A percentile compares a stretch with the other conserved stretches of the same genome.
Conservation (phyloP, 208 protist genomes). For the Wallacemonas sp. region DNA sequence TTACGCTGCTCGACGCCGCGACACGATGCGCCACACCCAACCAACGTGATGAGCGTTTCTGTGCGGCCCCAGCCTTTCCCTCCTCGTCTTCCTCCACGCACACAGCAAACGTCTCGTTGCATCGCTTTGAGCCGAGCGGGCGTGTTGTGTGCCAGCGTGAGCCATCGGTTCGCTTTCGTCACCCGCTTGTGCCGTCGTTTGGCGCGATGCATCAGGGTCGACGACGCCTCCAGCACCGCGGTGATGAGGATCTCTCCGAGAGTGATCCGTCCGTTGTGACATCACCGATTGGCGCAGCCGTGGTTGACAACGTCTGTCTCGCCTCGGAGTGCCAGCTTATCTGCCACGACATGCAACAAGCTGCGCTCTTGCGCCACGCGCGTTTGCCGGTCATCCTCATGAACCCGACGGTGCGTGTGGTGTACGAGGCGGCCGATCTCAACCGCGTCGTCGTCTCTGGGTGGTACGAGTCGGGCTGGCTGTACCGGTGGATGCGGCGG, state of each 20-base stretch:
- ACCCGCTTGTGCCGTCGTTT: constrained; percentile 55
- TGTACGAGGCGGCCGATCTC: constrained; percentile 58
- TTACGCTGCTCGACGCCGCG: not conserved
- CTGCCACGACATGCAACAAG: constrained; percentile 65
- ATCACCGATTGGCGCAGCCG: no score
- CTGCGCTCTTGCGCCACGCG: constrained; percentile 34
- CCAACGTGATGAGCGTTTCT: not conserved
- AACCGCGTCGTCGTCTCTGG: constrained; percentile 16
- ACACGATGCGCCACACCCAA: not conserved
- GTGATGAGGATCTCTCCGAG: no score
- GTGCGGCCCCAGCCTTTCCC: no score
- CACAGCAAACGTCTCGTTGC: no score
- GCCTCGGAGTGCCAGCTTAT: constrained; percentile 75
- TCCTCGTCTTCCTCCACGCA: no score
- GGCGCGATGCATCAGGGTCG: constrained; percentile 21
- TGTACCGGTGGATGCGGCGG: constrained; percentile 3
- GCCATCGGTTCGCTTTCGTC: constrained; percentile 59
- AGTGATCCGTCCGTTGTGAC: no score
- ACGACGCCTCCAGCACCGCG: not conserved
- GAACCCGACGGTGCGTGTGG: constrained; percentile 68
- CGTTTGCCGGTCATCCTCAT: constrained; percentile 63
- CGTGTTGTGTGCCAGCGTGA: constrained; percentile 30
- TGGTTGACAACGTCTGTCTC: constrained; percentile 48
- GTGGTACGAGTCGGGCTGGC: not conserved
- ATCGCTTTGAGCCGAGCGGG: not conserved